Percentiles rank a stretch among this genome's conserved stretches.
Evolutionary conservation across 305 asterid genomes (phyloP).

Genomic region (Ilex paraguariensis): DNA sequence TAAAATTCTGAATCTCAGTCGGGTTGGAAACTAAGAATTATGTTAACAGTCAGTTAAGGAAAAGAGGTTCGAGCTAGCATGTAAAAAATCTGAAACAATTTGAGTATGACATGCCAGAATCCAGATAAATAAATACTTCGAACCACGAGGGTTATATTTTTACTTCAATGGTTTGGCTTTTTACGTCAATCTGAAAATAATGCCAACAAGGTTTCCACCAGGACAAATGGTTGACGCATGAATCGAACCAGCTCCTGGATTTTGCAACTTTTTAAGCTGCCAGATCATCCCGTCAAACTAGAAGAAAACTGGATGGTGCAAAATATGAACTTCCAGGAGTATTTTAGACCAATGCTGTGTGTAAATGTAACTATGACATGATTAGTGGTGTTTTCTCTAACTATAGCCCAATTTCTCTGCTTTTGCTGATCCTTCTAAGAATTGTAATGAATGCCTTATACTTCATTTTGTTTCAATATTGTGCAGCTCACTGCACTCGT

Average conservation of each 20-base stretch:
- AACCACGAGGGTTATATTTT: not conserved
- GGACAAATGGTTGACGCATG: not conserved
- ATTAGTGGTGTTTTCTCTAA: too few species aligned
- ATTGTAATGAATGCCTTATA: too few species aligned
- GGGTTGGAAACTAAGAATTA: too few species aligned
- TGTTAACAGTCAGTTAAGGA: too few species aligned
- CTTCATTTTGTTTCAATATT: too few species aligned
- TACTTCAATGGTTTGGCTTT: not conserved
- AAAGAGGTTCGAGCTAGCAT: not conserved
- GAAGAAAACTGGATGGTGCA: too few species aligned
- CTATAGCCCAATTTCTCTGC: too few species aligned
- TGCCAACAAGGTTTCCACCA: not conserved
- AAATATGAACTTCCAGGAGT: too few species aligned
- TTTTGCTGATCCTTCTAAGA: too few species aligned
- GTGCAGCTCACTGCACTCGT: too few species aligned
- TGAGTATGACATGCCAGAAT: not conserved
- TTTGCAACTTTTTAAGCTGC: not conserved
- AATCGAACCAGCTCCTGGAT: not conserved
- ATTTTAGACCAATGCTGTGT: too few species aligned
- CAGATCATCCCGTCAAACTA: not conserved
- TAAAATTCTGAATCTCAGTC: not conserved
- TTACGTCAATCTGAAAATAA: not conserved
- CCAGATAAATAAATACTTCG: not conserved
- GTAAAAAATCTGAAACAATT: not conserved
- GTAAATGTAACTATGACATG: too few species aligned